Base-by-base conservation (phyloP, 2,329 filamentous ascomycete genomes). In the Acephala macrosclerotiorum region DNA sequence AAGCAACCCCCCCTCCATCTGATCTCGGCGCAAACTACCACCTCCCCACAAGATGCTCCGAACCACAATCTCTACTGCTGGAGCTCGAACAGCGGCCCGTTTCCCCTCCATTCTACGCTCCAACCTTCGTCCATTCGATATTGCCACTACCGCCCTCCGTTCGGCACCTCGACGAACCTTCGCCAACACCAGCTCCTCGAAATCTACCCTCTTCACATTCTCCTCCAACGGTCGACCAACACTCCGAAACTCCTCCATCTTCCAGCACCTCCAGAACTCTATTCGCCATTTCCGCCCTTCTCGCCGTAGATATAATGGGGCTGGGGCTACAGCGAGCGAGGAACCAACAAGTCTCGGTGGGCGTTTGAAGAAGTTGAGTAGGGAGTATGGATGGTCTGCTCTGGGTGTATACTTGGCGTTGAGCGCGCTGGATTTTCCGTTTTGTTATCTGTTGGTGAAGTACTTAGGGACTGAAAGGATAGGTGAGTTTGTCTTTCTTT, bases 331-430 rank as follows among this genome's bases (percentile, higher is more conserved):
- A 8, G 61, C 66, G 12, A 70, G 68, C 35, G 63, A 67, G 49
- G 70, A 75, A 35, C 67, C 72, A 29, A 66, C 66, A 16, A 71
- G 59, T 25, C 29, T 77, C 5, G 68, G 71, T 1, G 73, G 67
- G 9, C 66, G 72, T 22, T 81, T 98, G 76, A 94, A 90, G 79
- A 93, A 92, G 76, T 86, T 99, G 55, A 94, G 91, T 2, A 89
- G 90, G 69, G 95, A 98, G 78, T 99, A 99, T 78, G 96, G 96
- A 47, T 98, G 94, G 93, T 87, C 92, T 3, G 94, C 94, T 0
- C 79, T 97, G 5, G 95, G 94, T n/a, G 92, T 99, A 16, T 99
- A 99, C 79, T 79, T 97, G 12, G 84, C 84, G 0, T 81, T 99
- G 62, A 94, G 92, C 49, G 91, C 92, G 42, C 81, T 97, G 60